Percentiles rank a stretch among this genome's conserved stretches.
These are phyloP conservation scores for Curvularia lunata DNA, from an alignment of 2,329 filamentous ascomycete species.

Conservation along the genomic window DNA sequence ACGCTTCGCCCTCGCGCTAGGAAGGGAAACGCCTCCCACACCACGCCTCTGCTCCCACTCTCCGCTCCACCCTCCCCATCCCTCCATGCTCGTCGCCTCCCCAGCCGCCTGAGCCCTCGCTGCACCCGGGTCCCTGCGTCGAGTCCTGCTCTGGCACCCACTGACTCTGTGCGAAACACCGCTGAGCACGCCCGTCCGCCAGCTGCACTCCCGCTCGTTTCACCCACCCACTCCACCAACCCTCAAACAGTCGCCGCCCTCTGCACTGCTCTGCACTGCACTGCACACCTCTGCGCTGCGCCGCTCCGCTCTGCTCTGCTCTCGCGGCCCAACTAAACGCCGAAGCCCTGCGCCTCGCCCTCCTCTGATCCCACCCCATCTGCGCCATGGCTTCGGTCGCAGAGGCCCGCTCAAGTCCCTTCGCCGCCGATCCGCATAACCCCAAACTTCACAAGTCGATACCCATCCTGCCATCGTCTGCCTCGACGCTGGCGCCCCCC, in stretches of 20 bases:
- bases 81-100: neutral
- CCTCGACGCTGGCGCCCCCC: conserved; percentile 52
- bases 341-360: conserved; percentile 19
- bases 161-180: conserved; percentile 10
- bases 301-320: neutral
- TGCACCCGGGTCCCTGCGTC: conserved; percentile 18
- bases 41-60: neutral
- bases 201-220: neutral
- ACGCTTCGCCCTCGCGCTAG: conserved; percentile 24
- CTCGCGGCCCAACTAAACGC: conserved; percentile 19
- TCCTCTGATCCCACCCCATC: conserved; percentile 14
- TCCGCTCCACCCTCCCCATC: neutral
- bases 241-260: conserved; percentile 1
- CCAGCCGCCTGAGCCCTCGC: neutral
- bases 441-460: conserved; percentile 58
- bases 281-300: too few species aligned
- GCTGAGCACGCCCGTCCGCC: neutral
- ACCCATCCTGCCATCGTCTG: conserved; percentile 58
- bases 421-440: conserved; percentile 52
- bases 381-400: conserved; percentile 53
- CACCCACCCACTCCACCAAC: neutral
- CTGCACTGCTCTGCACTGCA: too few species aligned
- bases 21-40: conserved; percentile 7
- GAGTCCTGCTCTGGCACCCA: conserved; percentile 9
- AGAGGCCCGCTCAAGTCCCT: conserved; percentile 55